Base-by-base conservation (phyloP, 106 monocot species). In the Dioscorea dumetorum region DNA sequence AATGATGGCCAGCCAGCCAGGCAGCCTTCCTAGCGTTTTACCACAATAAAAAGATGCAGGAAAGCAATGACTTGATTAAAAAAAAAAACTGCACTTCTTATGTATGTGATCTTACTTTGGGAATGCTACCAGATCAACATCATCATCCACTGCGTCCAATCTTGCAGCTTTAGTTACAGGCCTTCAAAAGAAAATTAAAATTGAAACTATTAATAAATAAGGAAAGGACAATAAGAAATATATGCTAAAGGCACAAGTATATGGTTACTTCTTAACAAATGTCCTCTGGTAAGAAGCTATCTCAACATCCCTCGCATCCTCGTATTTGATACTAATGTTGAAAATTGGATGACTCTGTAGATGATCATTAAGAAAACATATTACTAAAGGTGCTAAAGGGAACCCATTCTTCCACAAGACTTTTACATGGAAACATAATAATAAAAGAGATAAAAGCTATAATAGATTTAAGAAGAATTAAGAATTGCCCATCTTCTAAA, bases 271-370 rank as follows among this genome's bases (percentile, higher is more conserved):
- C 62, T 84, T 84, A 22, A 63, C 19, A 24, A 80, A 12, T 70
- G 81, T 73, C 57, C 84, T 80, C 60, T 86, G 72, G 60, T 90
- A 93, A 10, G 84, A 90, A 78, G 67, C 67, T 72, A 77, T 88
- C 66, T 90, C 99, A 62, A 93, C 92, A 60, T 99, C 92, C 75
- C 89, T 78, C 90, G 93, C 93, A 58, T 99, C 99, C 72, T 99
- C 99, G 81, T 79, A 93, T 64, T 92, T 78, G 53, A 84, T 89
- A 67, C 92, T 99, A 72, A 93, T 99, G 72, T 93, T 93, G 70
- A 99, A 99, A 78, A 99, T 99, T 14, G 89, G 87, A 32, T 92
- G 99, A 83, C 92, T 93, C 99, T 99, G 80, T 35, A 78, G 52
- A 33, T 33, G 41, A 41, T 41, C 28, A 28, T 28, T 28, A 28